phyloP scores from a whole-genome alignment of 1,284 basidiomycete genomes.

The Acaromyces ingoldii region DNA sequence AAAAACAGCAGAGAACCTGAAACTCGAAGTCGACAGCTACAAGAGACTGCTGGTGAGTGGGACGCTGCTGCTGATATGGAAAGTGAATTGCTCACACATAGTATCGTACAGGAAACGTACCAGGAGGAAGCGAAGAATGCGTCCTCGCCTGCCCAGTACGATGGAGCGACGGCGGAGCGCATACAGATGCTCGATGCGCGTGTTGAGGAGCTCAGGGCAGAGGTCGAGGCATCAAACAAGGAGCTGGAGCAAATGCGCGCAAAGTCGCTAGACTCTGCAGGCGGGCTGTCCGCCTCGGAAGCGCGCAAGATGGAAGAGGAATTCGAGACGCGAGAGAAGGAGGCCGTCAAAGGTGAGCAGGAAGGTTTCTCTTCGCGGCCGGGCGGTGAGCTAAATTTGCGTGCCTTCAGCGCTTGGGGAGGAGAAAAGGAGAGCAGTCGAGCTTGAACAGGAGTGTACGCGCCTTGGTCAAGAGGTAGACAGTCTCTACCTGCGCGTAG shows the following conservation, averaged over 20 bases:
- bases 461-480: slow-evolving; percentile 67
- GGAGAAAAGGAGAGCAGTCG: slow-evolving; percentile 30
- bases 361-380: too few relatives aligned
- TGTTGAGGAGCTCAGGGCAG: slow-evolving; percentile 30
- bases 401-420: slow-evolving; percentile 1
- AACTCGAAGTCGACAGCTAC: slow-evolving; percentile 18
- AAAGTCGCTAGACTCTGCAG: background rate
- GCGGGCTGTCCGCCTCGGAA: background rate
- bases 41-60: slow-evolving; percentile 31
- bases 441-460: slow-evolving; percentile 59
- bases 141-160: slow-evolving; percentile 24
- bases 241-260: background rate
- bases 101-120: too few relatives aligned
- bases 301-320: slow-evolving; percentile 10
- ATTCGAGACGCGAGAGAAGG: slow-evolving; percentile 13
- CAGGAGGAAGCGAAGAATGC: slow-evolving; percentile 37
- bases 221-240: slow-evolving; percentile 6
- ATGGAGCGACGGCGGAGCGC: slow-evolving; percentile 38
- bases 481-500: slow-evolving; percentile 58
- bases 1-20: background rate
- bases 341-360: too few relatives aligned
- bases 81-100: too few relatives aligned
- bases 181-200: slow-evolving; percentile 39
- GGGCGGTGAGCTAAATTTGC: too few relatives aligned
- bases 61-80: too few relatives aligned